phyloP scores from a whole-genome alignment of 2,329 filamentous ascomycete species.

The Aspergillus versicolor region DNA sequence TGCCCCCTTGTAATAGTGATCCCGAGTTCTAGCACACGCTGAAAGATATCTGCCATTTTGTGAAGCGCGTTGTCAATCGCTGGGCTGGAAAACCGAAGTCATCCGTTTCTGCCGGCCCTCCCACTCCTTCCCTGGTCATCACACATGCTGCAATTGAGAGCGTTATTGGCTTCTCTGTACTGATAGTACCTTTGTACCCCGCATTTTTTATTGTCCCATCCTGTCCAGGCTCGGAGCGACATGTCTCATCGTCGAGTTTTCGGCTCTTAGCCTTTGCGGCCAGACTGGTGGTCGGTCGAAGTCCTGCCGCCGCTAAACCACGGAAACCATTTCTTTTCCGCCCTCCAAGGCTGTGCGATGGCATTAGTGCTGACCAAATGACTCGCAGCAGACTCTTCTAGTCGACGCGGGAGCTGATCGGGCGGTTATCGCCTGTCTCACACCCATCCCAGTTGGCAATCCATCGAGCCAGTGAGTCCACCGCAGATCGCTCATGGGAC shows the following conservation, averaged over 20 bases:
- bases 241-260: too few species aligned
- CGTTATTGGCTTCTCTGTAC: neutral
- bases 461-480: neutral
- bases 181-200: neutral
- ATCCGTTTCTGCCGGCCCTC: neutral
- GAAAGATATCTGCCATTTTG: neutral
- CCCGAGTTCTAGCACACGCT: neutral
- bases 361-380: slow-evolving; percentile 7
- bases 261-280: too few species aligned
- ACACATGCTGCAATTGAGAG: neutral
- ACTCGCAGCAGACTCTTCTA: slow-evolving; percentile 13
- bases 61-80: neutral
- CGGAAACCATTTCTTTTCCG: neutral
- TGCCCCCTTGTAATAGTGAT: neutral
- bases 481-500: neutral
- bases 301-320: neutral
- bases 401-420: neutral
- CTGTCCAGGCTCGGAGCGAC: too few species aligned
- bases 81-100: neutral
- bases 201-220: neutral
- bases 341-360: neutral
- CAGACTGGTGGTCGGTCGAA: too few species aligned
- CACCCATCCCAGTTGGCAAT: neutral
- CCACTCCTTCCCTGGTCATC: neutral
- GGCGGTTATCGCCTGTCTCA: slow-evolving; percentile 1